Percentiles rank a stretch among this genome's conserved stretches.
Conservation (phyloP, 1,139 yeast genomes). For the Lodderomyces pseudojiufengensis region DNA sequence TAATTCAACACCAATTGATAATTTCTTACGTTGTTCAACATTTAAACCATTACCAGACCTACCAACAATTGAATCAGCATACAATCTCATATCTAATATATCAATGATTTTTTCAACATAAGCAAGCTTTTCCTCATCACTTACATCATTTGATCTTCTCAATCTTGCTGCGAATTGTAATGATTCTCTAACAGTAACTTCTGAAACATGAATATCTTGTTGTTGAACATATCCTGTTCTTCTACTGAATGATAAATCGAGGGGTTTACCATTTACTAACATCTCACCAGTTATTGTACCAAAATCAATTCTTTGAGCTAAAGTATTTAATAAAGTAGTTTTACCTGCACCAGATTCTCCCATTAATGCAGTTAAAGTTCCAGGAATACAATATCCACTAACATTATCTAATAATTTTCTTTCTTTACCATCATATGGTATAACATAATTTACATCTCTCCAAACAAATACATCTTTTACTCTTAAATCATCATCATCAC, state of each 20-base stretch:
- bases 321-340: slow-evolving; percentile 56
- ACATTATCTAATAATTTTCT: slow-evolving; percentile 52
- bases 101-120: slow-evolving; percentile 57
- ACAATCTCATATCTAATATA: slow-evolving; percentile 54
- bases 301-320: slow-evolving; percentile 55
- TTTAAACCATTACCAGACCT: slow-evolving; percentile 55
- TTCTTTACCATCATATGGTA: slow-evolving; percentile 36
- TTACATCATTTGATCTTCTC: slow-evolving; percentile 46
- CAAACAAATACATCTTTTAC: slow-evolving; percentile 38
- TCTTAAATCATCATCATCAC: slow-evolving; percentile 24
- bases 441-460: slow-evolving; percentile 41
- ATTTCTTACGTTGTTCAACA: slow-evolving; percentile 63
- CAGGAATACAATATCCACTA: slow-evolving; percentile 65
- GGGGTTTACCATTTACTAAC: slow-evolving; percentile 54
- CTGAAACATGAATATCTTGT: slow-evolving; percentile 58
- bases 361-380: slow-evolving; percentile 69
- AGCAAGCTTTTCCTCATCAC: slow-evolving; percentile 37
- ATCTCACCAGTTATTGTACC: slow-evolving; percentile 65
- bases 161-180: slow-evolving; percentile 57
- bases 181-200: slow-evolving; percentile 59
- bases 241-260: slow-evolving; percentile 53
- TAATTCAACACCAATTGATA: slow-evolving; percentile 76
- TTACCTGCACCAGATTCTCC: slow-evolving; percentile 73
- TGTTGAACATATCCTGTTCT: slow-evolving; percentile 66
- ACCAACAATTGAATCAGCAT: slow-evolving; percentile 65